These are phyloP conservation scores for Starmerella etchellsii DNA, from an alignment of 805 yeast genomes.

Conservation along the genomic window DNA sequence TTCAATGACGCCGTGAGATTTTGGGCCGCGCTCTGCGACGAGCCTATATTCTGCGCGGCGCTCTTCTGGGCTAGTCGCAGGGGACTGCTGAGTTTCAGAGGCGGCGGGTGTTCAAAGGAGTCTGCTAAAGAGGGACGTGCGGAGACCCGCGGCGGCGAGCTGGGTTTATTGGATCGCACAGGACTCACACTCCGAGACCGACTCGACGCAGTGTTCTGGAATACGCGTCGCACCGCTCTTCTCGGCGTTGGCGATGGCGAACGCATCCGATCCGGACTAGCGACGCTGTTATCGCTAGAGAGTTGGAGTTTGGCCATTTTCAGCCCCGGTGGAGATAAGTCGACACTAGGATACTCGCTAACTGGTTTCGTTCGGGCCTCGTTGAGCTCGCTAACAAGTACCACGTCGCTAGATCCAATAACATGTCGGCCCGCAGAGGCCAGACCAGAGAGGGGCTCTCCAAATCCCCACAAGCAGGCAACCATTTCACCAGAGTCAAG, in stretches of 20 bases:
- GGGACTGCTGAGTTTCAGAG: no score
- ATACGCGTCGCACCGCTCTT: constrained; percentile 3
- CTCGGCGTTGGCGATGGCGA: not conserved
- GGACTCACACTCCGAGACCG: constrained; percentile 13
- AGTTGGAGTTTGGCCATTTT: not conserved
- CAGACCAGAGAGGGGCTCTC: constrained; percentile 39
- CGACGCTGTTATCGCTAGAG: not conserved
- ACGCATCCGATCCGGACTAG: not conserved
- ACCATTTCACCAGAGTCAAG: constrained; percentile 36
- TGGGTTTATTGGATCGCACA: not conserved
- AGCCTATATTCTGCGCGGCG: not conserved
- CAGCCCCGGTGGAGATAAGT: not conserved
- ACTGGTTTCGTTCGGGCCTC: no score
- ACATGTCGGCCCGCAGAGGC: constrained; percentile 14
- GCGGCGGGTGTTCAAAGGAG: no score
- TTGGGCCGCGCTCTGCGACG: not conserved
- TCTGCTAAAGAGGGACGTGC: no score
- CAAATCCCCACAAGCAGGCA: constrained; percentile 48
- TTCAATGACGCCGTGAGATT: not conserved
- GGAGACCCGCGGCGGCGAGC: no score
- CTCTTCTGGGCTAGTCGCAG: no score
- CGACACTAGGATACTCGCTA: not conserved
- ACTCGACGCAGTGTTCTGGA: not conserved
- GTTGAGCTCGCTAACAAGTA: constrained; percentile 6
- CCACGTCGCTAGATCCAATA: constrained; percentile 14